Evolutionary conservation across 2,329 filamentous ascomycete species (phyloP), one percentile per base, ranked within the genome.

Genomic region (Venturia carpophila): DNA sequence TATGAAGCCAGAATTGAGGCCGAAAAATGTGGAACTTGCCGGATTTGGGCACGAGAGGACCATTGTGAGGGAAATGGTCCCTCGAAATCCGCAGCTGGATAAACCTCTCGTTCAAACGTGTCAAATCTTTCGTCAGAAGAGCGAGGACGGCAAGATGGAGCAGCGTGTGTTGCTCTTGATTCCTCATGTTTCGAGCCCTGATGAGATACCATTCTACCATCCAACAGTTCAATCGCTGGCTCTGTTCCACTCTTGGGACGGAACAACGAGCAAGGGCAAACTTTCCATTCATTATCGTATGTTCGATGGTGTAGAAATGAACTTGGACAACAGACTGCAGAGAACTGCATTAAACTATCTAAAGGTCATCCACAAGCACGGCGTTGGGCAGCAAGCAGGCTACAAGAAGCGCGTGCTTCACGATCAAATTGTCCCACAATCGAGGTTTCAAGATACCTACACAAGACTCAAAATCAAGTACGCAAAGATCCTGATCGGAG

Each of bases 131-230:
- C 67, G 70, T 45, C 68, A 67, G 49, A 71, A 75, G 24, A 71
- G 72, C 34, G 70, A 71, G 2, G 39, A 37, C n/a, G 52, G 60
- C 19, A 43, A 41, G 21, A 56, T 65, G 27, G 73, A 77, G 47
- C 75, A 77, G 39, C 83, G 81, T 41, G 76, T 93, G 63, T 84
- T 96, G 19, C 75, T 95, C 42, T 96, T 95, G 73, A 80, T 89
- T 6, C 91, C 93, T 9, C 92, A 96, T 75, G 80, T 85, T 10
- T 74, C 80, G 41, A 78, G 78, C 1, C 77, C 82, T 13, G 79
- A 83, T 17, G 83, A 88, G 2, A 82, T 94, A 67, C 93, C 93
- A 0, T 96, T 89, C 76, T 97, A 97, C 75, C 92, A 97, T 72
- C 93, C 93, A 27, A 81, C 83, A 63, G 87, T 96, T 27, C 82